Percentiles rank a stretch among this genome's conserved stretches.
phyloP scores from a whole-genome alignment of 2,329 filamentous ascomycete species.

The Penicillium brasilianum region DNA sequence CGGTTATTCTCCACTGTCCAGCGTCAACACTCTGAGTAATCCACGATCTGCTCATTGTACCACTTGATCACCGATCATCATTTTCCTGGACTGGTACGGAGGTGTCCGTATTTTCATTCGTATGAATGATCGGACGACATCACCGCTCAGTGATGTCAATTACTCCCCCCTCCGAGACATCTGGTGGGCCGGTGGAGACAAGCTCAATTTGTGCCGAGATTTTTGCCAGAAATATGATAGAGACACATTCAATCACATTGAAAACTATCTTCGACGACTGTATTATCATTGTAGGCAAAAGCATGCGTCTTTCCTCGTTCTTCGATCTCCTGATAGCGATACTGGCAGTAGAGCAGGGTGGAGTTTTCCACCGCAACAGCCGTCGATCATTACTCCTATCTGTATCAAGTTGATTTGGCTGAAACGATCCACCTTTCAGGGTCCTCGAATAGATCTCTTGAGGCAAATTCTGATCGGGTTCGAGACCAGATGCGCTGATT shows the following conservation, averaged over 20 bases:
- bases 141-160: slow-evolving; percentile 18
- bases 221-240: not conserved
- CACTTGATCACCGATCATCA: not conserved
- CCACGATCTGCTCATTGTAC: not conserved
- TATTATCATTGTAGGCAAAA: not conserved
- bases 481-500: not conserved
- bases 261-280: not conserved
- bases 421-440: slow-evolving; percentile 22
- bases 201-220: not conserved
- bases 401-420: slow-evolving; percentile 13
- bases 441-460: slow-evolving; percentile 4
- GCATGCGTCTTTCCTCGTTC: not conserved
- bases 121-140: not conserved
- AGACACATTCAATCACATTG: not conserved
- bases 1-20: not conserved
- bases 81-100: slow-evolving; percentile 6
- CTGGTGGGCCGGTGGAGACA: slow-evolving; percentile 16
- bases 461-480: not conserved
- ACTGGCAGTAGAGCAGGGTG: not conserved
- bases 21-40: not conserved
- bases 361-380: not conserved
- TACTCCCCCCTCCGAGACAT: slow-evolving; percentile 15
- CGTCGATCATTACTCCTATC: slow-evolving; percentile 22
- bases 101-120: not conserved
- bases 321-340: not conserved